Evolutionary conservation across 768 basidiomycete species (phyloP).

Genomic region (Mycena venus): DNA sequence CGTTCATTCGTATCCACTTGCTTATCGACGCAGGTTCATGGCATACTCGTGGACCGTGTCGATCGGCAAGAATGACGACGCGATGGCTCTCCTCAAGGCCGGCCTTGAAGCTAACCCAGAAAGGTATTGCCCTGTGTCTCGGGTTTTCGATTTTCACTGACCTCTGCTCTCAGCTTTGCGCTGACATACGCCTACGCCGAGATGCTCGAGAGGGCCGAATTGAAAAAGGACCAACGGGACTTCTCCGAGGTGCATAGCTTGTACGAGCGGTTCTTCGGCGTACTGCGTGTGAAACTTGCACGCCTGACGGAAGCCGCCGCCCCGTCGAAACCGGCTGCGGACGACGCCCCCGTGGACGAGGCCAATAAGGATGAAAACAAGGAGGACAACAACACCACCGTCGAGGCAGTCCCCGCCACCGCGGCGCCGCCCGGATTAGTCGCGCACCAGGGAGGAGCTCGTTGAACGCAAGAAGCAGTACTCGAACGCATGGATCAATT

Average conservation of each 20-base stretch:
- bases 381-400: background rate
- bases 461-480: slow-evolving; percentile 76
- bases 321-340: too few species aligned
- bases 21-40: slow-evolving; percentile 79
- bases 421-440: background rate
- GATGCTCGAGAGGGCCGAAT: slow-evolving; percentile 60
- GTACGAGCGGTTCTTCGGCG: slow-evolving; percentile 80
- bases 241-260: slow-evolving; percentile 75
- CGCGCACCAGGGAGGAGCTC: slow-evolving; percentile 53
- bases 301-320: slow-evolving; percentile 61
- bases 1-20: slow-evolving; percentile 8
- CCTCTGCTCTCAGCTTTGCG: slow-evolving; percentile 70
- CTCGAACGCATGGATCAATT: slow-evolving; percentile 87
- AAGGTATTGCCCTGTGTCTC: slow-evolving; percentile 59
- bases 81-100: slow-evolving; percentile 80
- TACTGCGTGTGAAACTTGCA: slow-evolving; percentile 77
- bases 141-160: background rate
- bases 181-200: slow-evolving; percentile 94
- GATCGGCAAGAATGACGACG: slow-evolving; percentile 86
- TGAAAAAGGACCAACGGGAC: slow-evolving; percentile 66
- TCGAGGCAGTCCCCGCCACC: background rate
- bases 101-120: slow-evolving; percentile 91
- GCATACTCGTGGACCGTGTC: slow-evolving; percentile 86
- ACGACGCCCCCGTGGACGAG: background rate
- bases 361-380: background rate